These are phyloP conservation scores for Drechslerella stenobrocha DNA, from an alignment of 2,329 filamentous ascomycete genomes.

Conservation along the genomic window DNA sequence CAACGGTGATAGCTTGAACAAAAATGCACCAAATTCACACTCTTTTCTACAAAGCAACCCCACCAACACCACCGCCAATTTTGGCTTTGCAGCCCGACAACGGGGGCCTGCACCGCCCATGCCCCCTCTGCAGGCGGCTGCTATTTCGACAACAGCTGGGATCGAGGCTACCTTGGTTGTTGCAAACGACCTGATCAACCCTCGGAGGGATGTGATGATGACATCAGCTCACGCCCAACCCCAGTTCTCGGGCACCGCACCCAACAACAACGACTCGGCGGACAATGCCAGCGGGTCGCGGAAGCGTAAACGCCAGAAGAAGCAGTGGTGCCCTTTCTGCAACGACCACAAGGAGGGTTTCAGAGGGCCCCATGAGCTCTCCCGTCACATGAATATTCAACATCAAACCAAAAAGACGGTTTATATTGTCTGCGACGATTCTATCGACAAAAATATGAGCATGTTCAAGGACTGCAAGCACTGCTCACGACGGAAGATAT, in stretches of 20 bases:
- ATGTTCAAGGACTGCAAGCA: slow-evolving; percentile 81
- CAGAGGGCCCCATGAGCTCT: slow-evolving; percentile 80
- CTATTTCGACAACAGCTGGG: slow-evolving; percentile 42
- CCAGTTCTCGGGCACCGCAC: slow-evolving; percentile 12
- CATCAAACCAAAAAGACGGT: slow-evolving; percentile 66
- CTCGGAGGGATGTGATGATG: slow-evolving; percentile 9
- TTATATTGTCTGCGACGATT: slow-evolving; percentile 67
- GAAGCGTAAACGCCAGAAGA: slow-evolving; percentile 47
- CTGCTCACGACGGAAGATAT: slow-evolving; percentile 74
- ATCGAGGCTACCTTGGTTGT: slow-evolving; percentile 29
- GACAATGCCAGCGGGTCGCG: slow-evolving; percentile 9
- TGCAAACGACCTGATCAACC: slow-evolving; percentile 21
- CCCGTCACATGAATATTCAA: slow-evolving; percentile 68
- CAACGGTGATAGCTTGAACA: slow-evolving; percentile 10
- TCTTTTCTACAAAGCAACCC: not conserved
- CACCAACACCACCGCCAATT: slow-evolving; percentile 24
- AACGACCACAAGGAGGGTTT: slow-evolving; percentile 75
- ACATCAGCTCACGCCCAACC: not conserved
- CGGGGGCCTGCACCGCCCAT: slow-evolving; percentile 12
- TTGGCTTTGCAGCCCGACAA: slow-evolving; percentile 38
- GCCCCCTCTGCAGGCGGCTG: slow-evolving; percentile 30
- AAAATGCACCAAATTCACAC: slow-evolving; percentile 8
- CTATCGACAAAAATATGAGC: slow-evolving; percentile 63
- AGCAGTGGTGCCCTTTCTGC: slow-evolving; percentile 67
- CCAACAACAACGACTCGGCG: slow-evolving; percentile 15